Percentiles rank a stretch among this genome's conserved stretches.
These are phyloP conservation scores for Eruca vesicaria DNA, from an alignment of 441 rosid species.

Conservation along the genomic window DNA sequence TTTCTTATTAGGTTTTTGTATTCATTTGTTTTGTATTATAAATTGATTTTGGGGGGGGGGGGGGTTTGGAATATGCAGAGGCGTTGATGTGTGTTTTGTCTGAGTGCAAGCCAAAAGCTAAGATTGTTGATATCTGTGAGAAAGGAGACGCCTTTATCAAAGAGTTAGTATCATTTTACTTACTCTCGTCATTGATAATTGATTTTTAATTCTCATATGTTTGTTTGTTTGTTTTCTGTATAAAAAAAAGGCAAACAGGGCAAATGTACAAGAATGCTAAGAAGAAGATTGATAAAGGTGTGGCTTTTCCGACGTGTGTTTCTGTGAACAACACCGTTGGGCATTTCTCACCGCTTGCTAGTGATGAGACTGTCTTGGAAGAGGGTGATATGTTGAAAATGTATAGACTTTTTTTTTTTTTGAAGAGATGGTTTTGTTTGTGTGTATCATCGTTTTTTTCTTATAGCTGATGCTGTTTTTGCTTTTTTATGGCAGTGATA, in stretches of 20 bases:
- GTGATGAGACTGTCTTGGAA: conserved; percentile 75
- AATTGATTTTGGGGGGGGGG: not conserved
- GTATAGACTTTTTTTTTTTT: conserved; percentile 42
- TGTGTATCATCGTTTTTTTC: not conserved
- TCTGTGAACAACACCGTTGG: conserved; percentile 88
- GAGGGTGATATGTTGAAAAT: conserved; percentile 84
- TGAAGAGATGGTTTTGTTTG: not conserved
- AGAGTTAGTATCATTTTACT: not conserved
- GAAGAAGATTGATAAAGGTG: conserved; percentile 90
- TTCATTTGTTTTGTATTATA: too few species aligned
- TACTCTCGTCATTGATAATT: too few species aligned
- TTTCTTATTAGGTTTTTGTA: not conserved
- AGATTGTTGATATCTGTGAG: not conserved
- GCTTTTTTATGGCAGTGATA: conserved; percentile 49
- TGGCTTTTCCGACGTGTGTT: conserved; percentile 89
- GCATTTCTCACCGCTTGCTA: conserved; percentile 86
- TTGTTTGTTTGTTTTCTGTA: not conserved
- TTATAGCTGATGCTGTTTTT: not conserved
- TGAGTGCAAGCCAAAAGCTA: not conserved
- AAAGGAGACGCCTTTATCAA: not conserved
- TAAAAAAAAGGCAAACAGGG: conserved; percentile 61
- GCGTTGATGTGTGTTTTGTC: not conserved
- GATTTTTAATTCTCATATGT: not conserved
- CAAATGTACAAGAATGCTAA: conserved; percentile 88
- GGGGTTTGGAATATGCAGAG: not conserved